Conservation (phyloP, 208 protist species). For the Blastocrithidia nonstop region DNA sequence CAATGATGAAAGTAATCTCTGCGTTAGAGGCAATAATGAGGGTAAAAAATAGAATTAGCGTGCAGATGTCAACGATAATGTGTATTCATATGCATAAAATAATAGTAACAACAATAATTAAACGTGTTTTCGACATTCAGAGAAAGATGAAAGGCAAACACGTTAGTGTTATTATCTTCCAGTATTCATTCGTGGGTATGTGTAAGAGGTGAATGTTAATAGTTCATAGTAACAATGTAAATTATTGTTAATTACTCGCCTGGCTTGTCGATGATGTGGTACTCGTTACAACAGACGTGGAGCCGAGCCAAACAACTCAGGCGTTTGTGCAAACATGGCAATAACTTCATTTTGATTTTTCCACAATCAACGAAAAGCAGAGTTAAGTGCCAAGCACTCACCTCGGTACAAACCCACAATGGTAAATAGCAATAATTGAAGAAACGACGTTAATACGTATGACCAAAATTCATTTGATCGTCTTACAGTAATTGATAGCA, state of each 20-base stretch:
- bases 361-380: not conserved
- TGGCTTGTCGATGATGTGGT: slow-evolving; percentile 57
- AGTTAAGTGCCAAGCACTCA: not conserved
- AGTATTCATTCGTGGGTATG: too few relatives aligned
- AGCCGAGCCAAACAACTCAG: slow-evolving; percentile 35
- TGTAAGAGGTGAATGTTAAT: too few relatives aligned
- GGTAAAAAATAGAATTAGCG: too few relatives aligned
- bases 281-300: slow-evolving; percentile 79
- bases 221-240: too few relatives aligned
- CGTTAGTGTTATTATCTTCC: not conserved
- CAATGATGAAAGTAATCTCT: not conserved
- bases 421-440: not conserved
- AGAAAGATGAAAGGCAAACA: not conserved
- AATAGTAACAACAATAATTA: not conserved
- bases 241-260: slow-evolving; percentile 31
- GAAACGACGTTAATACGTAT: not conserved
- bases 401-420: not conserved
- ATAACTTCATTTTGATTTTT: slow-evolving; percentile 58
- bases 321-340: slow-evolving; percentile 65
- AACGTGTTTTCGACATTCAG: not conserved
- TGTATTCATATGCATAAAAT: not conserved
- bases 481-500: slow-evolving; percentile 31
- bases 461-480: not conserved
- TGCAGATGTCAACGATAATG: not conserved
- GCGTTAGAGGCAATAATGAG: too few relatives aligned